Conservation (phyloP, 768 basidiomycete genomes). For the Tephrocybe rancida region DNA sequence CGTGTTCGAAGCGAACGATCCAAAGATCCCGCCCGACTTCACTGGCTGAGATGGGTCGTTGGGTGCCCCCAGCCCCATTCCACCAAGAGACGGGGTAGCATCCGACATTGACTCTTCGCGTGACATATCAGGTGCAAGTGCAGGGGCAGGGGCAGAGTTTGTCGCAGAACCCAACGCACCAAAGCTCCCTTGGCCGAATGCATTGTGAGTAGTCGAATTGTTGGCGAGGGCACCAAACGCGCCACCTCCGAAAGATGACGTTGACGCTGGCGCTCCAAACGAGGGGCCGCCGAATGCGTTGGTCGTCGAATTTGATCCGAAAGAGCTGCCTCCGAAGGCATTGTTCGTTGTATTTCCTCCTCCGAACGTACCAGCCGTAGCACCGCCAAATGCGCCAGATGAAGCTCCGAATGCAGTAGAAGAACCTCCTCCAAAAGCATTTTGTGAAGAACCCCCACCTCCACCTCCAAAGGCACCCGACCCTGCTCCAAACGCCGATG, state of each 20-base stretch:
- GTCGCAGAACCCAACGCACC: slow-evolving; percentile 18
- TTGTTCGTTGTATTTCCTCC: slow-evolving; percentile 7
- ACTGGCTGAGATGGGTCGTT: slow-evolving; percentile 28
- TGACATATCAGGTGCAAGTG: slow-evolving; percentile 34
- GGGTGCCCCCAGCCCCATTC: slow-evolving; percentile 22
- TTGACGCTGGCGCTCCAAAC: slow-evolving; percentile 18
- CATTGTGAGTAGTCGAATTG: slow-evolving; percentile 15
- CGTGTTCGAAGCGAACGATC: slow-evolving; percentile 26
- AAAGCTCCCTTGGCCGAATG: slow-evolving; percentile 32
- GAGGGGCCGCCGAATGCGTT: slow-evolving; percentile 25
- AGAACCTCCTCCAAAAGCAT: slow-evolving; percentile 22
- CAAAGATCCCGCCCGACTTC: slow-evolving; percentile 36
- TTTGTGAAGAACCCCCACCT: too few relatives aligned
- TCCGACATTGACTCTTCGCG: slow-evolving; percentile 53
- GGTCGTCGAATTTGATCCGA: slow-evolving; percentile 16
- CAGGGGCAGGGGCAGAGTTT: slow-evolving; percentile 11
- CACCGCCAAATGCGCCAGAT: background rate
- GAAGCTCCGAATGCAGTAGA: slow-evolving; percentile 23
- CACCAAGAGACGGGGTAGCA: slow-evolving; percentile 34
- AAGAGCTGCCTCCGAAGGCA: slow-evolving; percentile 23
- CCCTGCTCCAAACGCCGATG: slow-evolving; percentile 6
- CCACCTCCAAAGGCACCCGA: slow-evolving; percentile 2
- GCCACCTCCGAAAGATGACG: slow-evolving; percentile 21
- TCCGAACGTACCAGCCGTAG: background rate
- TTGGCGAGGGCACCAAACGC: slow-evolving; percentile 19